Evolutionary conservation across 108 stramenopile species (phyloP).

Genomic region (Pelagomonas calceolata): DNA sequence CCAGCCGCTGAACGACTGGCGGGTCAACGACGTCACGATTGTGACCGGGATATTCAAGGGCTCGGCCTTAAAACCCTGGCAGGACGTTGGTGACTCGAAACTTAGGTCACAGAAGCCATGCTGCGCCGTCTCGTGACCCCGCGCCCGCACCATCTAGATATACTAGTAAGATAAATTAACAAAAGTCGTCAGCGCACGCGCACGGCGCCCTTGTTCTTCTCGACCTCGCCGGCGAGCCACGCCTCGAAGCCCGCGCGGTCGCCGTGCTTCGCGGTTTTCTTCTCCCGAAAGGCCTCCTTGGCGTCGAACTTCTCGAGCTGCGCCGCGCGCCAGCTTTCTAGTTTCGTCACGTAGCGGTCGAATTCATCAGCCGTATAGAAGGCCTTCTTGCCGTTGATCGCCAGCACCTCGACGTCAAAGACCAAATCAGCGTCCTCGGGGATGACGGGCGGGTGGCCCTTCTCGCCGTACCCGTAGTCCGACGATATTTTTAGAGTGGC

Average conservation of each 20-base stretch:
- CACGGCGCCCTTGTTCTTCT: background rate
- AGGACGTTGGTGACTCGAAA: too few relatives aligned
- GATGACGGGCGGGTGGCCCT: conserved; percentile 12
- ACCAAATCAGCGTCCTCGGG: conserved; percentile 22
- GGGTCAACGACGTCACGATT: background rate
- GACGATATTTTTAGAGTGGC: conserved; percentile 49
- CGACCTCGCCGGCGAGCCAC: background rate
- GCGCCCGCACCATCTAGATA: too few relatives aligned
- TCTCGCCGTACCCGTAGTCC: conserved; percentile 25
- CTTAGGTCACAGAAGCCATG: too few relatives aligned
- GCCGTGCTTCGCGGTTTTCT: background rate
- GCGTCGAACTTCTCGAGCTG: conserved; percentile 1
- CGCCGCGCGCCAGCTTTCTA: background rate
- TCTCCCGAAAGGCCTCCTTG: background rate
- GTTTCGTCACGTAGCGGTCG: background rate
- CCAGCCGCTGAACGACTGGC: background rate
- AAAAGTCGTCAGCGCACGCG: too few relatives aligned
- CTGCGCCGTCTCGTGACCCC: too few relatives aligned
- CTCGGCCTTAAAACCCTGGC: too few relatives aligned
- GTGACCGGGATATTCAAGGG: too few relatives aligned
- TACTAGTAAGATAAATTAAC: too few relatives aligned
- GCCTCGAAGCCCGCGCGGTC: background rate
- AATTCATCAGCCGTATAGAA: background rate
- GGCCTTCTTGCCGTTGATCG: conserved; percentile 8
- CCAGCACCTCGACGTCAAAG: conserved; percentile 28